A percentile compares a stretch with the other conserved stretches of the same genome.
Evolutionary conservation across 2,329 filamentous ascomycete genomes (phyloP).

Genomic region (Ophiostoma piceae): DNA sequence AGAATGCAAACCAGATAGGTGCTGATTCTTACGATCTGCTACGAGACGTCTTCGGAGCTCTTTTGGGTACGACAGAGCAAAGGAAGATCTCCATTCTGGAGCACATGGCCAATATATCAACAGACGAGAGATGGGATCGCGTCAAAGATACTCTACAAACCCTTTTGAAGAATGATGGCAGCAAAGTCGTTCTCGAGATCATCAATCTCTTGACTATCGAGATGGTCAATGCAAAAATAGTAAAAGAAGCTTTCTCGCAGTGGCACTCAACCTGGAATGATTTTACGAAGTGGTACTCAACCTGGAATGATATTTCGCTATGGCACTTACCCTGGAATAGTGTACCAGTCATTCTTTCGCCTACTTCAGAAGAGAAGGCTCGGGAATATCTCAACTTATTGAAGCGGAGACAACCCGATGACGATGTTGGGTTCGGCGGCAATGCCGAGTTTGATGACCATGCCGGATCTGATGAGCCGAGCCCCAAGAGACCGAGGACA

Average conservation of each 20-base stretch:
- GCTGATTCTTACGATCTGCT: not conserved
- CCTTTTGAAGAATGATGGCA: accelerated
- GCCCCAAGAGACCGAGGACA: not conserved
- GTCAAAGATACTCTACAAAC: not conserved
- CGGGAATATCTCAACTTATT: not conserved
- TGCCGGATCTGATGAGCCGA: not conserved
- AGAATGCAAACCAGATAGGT: not conserved
- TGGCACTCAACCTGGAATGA: not conserved
- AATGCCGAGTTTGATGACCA: not conserved
- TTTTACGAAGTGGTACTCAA: not conserved
- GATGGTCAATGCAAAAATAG: not conserved
- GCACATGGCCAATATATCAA: not conserved
- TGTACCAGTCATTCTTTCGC: not conserved
- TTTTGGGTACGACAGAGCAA: not conserved
- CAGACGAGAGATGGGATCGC: no score
- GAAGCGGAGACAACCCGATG: not conserved
- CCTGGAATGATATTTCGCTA: not conserved
- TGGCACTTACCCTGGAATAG: not conserved
- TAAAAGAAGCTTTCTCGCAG: not conserved
- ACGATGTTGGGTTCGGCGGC: no score
- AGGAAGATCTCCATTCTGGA: not conserved
- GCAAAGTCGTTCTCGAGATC: not conserved
- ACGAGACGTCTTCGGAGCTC: not conserved
- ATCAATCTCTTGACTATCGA: not conserved
- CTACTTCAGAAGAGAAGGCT: not conserved